phyloP scores from a whole-genome alignment of 768 basidiomycete genomes.

The Russula brevipes region DNA sequence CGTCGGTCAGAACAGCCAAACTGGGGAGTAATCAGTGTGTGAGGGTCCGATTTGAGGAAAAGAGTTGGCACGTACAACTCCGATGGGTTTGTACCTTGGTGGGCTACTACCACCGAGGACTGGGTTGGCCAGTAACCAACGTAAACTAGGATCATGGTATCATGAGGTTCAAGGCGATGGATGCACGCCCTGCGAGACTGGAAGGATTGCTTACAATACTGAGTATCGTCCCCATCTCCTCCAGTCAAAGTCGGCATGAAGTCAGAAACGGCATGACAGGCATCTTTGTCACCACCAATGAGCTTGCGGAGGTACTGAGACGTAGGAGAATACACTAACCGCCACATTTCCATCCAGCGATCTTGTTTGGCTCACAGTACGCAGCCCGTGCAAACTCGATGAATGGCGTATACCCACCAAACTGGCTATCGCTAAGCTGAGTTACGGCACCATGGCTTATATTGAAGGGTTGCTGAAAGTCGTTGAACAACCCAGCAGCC shows the following conservation, averaged over 20 bases:
- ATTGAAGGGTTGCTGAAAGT: constrained; percentile 4
- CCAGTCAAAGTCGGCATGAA: constrained; percentile 42
- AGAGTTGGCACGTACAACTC: constrained; percentile 9
- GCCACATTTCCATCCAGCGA: constrained; percentile 44
- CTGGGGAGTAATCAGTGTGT: neutral
- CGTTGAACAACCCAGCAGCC: neutral
- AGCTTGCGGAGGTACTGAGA: neutral
- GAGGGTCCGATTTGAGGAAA: neutral
- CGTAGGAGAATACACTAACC: constrained; percentile 29
- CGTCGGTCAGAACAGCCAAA: constrained; percentile 14
- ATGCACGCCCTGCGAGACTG: neutral
- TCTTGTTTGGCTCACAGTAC: constrained; percentile 41
- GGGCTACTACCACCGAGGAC: constrained; percentile 22
- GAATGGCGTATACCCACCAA: constrained; percentile 41
- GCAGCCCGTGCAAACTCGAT: constrained; percentile 52
- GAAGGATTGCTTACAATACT: constrained; percentile 38
- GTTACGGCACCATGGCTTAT: constrained; percentile 19
- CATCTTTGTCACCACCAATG: constrained; percentile 29
- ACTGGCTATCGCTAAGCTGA: constrained; percentile 30
- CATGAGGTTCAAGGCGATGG: neutral
- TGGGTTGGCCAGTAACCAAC: constrained; percentile 23
- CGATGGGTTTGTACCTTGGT: constrained; percentile 22
- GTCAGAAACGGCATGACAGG: constrained; percentile 38
- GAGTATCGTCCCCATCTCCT: constrained; percentile 46
- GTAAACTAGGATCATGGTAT: constrained; percentile 15